A percentile compares a stretch with the other conserved stretches of the same genome.
phyloP scores from a whole-genome alignment of 2,329 filamentous ascomycete species.

The Fusarium piperis region DNA sequence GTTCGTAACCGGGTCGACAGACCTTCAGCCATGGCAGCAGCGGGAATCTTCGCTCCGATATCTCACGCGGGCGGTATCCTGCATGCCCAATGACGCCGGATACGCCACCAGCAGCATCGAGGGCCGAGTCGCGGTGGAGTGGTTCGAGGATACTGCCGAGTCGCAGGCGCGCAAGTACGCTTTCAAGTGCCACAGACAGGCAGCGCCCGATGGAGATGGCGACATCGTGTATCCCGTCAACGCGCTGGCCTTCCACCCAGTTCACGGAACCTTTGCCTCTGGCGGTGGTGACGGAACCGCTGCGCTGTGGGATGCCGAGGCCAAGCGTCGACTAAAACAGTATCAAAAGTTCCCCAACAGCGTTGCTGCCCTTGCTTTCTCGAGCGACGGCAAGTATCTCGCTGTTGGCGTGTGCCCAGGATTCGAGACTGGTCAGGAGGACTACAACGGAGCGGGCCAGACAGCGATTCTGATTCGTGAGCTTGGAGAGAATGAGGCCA shows the following conservation, averaged over 20 bases:
- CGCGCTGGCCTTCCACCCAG: slow-evolving; percentile 86
- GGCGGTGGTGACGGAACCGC: slow-evolving; percentile 92
- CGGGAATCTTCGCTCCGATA: slow-evolving; percentile 96
- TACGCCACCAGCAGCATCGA: slow-evolving; percentile 95
- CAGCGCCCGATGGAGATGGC: slow-evolving; percentile 67
- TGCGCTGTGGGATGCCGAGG: slow-evolving; percentile 91
- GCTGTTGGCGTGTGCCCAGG: slow-evolving; percentile 86
- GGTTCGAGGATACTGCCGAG: slow-evolving; percentile 90
- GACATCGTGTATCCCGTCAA: slow-evolving; percentile 95
- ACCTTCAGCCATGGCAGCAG: slow-evolving; percentile 86
- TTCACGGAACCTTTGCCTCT: slow-evolving; percentile 85
- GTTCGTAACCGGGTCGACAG: slow-evolving; percentile 55
- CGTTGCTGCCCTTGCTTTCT: slow-evolving; percentile 82
- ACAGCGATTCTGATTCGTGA: slow-evolving; percentile 85
- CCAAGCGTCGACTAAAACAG: slow-evolving; percentile 88
- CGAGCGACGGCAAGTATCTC: slow-evolving; percentile 77
- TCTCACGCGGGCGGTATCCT: slow-evolving; percentile 90
- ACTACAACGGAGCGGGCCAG: slow-evolving; percentile 76
- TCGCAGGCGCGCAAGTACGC: slow-evolving; percentile 95
- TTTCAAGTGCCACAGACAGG: slow-evolving; percentile 96
- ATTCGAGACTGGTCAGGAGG: slow-evolving; percentile 87
- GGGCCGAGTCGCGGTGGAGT: slow-evolving; percentile 94
- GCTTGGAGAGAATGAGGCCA: slow-evolving; percentile 86
- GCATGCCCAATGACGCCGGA: slow-evolving; percentile 95
- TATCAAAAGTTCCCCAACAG: slow-evolving; percentile 86